These are phyloP conservation scores for Ramularia endophylla DNA, from an alignment of 2,329 filamentous ascomycete species.

Conservation along the genomic window DNA sequence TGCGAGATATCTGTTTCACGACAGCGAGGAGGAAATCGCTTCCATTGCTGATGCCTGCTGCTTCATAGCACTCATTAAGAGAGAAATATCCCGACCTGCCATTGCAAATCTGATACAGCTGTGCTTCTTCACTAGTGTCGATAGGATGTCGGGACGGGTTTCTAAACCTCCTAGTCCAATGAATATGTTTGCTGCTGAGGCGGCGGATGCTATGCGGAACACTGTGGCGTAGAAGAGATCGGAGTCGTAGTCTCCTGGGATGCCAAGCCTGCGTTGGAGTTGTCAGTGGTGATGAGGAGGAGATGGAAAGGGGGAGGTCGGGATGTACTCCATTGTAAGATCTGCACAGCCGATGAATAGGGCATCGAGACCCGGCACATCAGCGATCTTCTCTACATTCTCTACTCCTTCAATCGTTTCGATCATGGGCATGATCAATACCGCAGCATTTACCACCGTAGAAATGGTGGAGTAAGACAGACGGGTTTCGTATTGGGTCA, in stretches of 20 bases:
- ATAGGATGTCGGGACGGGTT: slow-evolving; percentile 8
- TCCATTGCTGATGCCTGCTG: no score
- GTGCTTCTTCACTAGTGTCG: no score
- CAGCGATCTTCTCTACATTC: slow-evolving; percentile 11
- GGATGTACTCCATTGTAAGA: slow-evolving; percentile 11
- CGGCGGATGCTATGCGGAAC: slow-evolving; percentile 7
- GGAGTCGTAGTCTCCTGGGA: slow-evolving; percentile 8
- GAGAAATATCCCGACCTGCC: no score
- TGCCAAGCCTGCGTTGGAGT: slow-evolving; percentile 4
- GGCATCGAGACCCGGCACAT: slow-evolving; percentile 9
- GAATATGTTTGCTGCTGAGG: slow-evolving; percentile 8
- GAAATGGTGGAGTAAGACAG: slow-evolving; percentile 10
- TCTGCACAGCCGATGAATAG: slow-evolving; percentile 13
- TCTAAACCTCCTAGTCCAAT: slow-evolving; percentile 10
- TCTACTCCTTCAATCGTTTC: slow-evolving; percentile 9
- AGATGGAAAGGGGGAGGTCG: no score
- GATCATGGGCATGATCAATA: slow-evolving; percentile 12
- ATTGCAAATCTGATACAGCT: no score
- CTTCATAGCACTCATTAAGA: no score
- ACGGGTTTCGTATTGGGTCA: slow-evolving; percentile 12
- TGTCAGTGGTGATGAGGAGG: background rate
- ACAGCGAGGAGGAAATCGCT: no score
- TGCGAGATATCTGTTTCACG: no score
- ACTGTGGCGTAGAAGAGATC: slow-evolving; percentile 9
- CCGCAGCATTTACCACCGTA: slow-evolving; percentile 8